Conservation (phyloP, 306 rosid species). For the Vigna hirtella region DNA sequence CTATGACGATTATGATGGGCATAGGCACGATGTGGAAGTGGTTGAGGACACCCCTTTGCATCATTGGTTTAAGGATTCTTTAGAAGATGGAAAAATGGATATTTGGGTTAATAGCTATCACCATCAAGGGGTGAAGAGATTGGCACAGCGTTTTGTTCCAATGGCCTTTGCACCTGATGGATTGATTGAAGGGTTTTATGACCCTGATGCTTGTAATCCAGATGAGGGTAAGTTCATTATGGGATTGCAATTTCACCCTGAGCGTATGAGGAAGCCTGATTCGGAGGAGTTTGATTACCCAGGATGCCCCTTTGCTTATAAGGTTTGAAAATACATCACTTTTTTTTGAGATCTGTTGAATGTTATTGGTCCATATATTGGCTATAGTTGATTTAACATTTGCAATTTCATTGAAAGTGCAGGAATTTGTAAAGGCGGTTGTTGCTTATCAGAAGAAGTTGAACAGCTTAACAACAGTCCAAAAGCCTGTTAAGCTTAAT, state of each 20-base stretch:
- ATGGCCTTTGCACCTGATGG: slow-evolving; percentile 91
- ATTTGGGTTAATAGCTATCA: slow-evolving; percentile 90
- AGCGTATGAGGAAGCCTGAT: slow-evolving; percentile 76
- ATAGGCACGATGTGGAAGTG: slow-evolving; percentile 74
- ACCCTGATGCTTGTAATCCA: slow-evolving; percentile 87
- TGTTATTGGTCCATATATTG: neutral
- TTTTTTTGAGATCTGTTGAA: neutral
- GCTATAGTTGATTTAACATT: neutral
- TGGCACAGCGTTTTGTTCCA: slow-evolving; percentile 85
- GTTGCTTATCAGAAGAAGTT: slow-evolving; percentile 78
- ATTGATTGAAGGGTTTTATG: slow-evolving; percentile 87
- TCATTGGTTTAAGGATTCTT: slow-evolving; percentile 76
- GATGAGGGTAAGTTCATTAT: slow-evolving; percentile 92
- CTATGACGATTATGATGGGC: slow-evolving; percentile 90
- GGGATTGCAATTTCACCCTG: slow-evolving; percentile 98
- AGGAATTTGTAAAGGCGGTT: slow-evolving; percentile 95
- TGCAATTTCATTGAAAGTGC: slow-evolving; percentile 31
- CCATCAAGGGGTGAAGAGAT: slow-evolving; percentile 89
- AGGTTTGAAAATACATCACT: slow-evolving; percentile 49
- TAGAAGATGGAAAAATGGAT: slow-evolving; percentile 64
- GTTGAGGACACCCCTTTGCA: slow-evolving; percentile 82
- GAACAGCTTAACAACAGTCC: slow-evolving; percentile 46
- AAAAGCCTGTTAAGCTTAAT: slow-evolving; percentile 60
- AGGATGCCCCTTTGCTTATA: slow-evolving; percentile 87
- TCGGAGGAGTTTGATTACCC: slow-evolving; percentile 91